A percentile compares a stretch with the other conserved stretches of the same genome.
Evolutionary conservation across 441 rosid species (phyloP).

Genomic region (Adansonia grandidieri): DNA sequence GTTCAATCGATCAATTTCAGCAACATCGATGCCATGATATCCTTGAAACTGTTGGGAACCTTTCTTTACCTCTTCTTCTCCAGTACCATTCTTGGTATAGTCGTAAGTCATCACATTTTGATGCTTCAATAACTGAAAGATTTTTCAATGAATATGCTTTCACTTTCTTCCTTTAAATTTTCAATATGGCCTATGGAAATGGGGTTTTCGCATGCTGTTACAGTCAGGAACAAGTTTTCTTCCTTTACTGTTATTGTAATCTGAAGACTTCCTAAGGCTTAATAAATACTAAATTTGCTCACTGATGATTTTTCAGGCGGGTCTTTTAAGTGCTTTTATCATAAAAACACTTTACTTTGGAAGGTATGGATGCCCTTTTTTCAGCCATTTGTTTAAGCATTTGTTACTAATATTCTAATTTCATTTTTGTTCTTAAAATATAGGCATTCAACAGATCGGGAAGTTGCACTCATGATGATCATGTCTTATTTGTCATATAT

Average conservation of each 20-base stretch:
- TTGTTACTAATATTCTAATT: neutral
- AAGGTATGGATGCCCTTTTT: slow-evolving; percentile 46
- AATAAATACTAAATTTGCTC: slow-evolving; percentile 25
- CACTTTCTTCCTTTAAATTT: neutral
- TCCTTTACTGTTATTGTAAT: neutral
- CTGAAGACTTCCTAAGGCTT: neutral
- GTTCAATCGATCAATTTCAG: slow-evolving; percentile 53
- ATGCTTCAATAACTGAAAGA: neutral
- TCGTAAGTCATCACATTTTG: slow-evolving; percentile 45
- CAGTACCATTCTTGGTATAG: slow-evolving; percentile 65
- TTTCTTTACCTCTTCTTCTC: slow-evolving; percentile 71
- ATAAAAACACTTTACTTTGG: slow-evolving; percentile 75
- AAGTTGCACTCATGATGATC: slow-evolving; percentile 67
- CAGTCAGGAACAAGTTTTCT: neutral
- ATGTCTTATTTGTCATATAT: slow-evolving; percentile 76
- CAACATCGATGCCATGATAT: slow-evolving; percentile 39
- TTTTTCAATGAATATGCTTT: neutral
- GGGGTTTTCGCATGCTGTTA: neutral
- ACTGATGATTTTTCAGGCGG: slow-evolving; percentile 47
- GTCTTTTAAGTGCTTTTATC: slow-evolving; percentile 69
- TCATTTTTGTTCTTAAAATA: slow-evolving; percentile 20
- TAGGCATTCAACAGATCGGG: slow-evolving; percentile 84
- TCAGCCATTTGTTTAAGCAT: neutral
- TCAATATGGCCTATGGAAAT: no score
- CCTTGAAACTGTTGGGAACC: slow-evolving; percentile 55